Evolutionary conservation across 73 alveolate genomes (phyloP).

Genomic region (Paramecium primaurelia): DNA sequence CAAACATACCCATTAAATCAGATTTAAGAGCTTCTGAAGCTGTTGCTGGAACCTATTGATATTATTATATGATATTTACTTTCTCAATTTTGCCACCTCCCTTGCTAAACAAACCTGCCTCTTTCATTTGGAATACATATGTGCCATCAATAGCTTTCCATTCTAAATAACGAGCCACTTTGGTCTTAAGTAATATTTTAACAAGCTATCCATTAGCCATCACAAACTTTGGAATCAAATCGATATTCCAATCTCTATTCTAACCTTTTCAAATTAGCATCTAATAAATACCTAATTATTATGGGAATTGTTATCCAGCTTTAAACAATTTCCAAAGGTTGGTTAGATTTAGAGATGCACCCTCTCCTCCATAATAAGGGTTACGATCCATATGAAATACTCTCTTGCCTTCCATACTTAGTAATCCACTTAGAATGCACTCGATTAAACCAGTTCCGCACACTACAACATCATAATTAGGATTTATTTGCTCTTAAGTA

Average conservation of each 20-base stretch:
- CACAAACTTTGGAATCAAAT: constrained; percentile 96
- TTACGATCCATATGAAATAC: constrained; percentile 96
- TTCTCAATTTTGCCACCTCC: constrained; percentile 80
- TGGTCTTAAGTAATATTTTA: constrained; percentile 90
- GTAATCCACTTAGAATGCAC: constrained; percentile 95
- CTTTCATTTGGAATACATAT: constrained; percentile 61
- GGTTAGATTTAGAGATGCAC: constrained; percentile 95
- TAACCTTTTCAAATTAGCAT: constrained; percentile 70
- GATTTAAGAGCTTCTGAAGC: constrained; percentile 94
- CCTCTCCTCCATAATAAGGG: constrained; percentile 95
- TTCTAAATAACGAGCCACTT: constrained; percentile 84
- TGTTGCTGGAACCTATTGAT: constrained; percentile 87
- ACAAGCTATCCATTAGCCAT: constrained; percentile 98
- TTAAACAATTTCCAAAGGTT: constrained; percentile 93
- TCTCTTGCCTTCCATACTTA: constrained; percentile 82
- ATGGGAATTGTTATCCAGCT: constrained; percentile 86
- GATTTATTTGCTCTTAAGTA: constrained; percentile 29
- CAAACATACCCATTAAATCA: constrained; percentile 97
- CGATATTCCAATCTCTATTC: constrained; percentile 97
- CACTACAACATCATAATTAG: constrained; percentile 85
- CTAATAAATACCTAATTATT: constrained; percentile 37
- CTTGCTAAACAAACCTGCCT: constrained; percentile 63
- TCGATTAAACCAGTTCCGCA: constrained; percentile 98
- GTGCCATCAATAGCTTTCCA: constrained; percentile 77
- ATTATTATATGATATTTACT: not conserved